Evolutionary conservation across 352 stramenopile species (phyloP).

Genomic region (Phytophthora rubi): DNA sequence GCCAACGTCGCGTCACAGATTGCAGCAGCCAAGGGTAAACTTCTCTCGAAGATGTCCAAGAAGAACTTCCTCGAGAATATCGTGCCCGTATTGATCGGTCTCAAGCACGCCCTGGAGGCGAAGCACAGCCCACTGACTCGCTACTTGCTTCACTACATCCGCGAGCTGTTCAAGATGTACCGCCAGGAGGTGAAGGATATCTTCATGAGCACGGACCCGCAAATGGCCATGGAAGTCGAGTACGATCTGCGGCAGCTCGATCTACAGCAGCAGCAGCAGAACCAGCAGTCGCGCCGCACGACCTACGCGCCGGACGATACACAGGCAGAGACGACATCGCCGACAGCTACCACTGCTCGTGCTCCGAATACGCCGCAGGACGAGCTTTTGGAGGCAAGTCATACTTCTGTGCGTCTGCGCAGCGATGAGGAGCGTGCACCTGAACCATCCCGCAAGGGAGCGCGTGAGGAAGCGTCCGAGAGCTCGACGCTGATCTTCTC

Average conservation of each 20-base stretch:
- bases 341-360: constrained; percentile 10
- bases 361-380: constrained; percentile 41
- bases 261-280: constrained; percentile 65
- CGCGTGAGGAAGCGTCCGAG: constrained; percentile 15
- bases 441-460: constrained; percentile 45
- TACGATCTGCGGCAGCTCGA: constrained; percentile 93
- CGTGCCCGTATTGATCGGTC: constrained; percentile 95
- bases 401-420: constrained; percentile 47
- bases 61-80: constrained; percentile 98
- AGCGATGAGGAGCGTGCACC: constrained; percentile 48
- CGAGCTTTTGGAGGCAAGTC: constrained; percentile 45
- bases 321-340: constrained; percentile 21
- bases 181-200: constrained; percentile 95
- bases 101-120: constrained; percentile 95
- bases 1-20: constrained; percentile 71
- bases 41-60: constrained; percentile 96
- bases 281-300: constrained; percentile 34
- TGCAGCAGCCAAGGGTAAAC: constrained; percentile 90
- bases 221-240: constrained; percentile 95
- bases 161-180: constrained; percentile 94
- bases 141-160: constrained; percentile 95
- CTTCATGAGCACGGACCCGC: constrained; percentile 90
- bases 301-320: constrained; percentile 20
- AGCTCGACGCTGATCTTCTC: constrained; percentile 64
- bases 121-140: constrained; percentile 94